Base-by-base conservation (phyloP, 2,329 filamentous ascomycete genomes). In the Pseudocercospora crystallina region DNA sequence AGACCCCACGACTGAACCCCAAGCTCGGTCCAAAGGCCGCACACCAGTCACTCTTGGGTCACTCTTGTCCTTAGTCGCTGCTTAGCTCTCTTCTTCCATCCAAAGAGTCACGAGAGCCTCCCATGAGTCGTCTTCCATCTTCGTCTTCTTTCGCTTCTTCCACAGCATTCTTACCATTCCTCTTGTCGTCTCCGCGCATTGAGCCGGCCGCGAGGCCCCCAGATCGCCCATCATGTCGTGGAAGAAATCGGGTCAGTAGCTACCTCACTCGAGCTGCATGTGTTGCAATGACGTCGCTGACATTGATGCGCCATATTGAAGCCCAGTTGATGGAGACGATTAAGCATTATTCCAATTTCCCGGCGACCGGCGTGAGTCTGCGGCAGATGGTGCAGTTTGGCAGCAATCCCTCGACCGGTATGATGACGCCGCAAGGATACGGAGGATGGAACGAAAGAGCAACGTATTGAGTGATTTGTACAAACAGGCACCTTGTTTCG, bases 381-480 rank as follows among this genome's bases (percentile, higher is more conserved):
- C 84, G 94, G 71, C 94, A 99, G 80, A 99, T 99, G 94, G 92
- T 97, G 52, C 92, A 97, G 73, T 97, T 97, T 72, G 92, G 92
- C 68, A 90, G 96, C 77, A 89, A 85, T 71, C 91, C 92, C 46
- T 96, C 91, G 12, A 89, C 85, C 64, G 90, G 89, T 94, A 77
- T 66, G 80, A 13, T 20, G 15, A 32, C 34, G 26, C 31, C 11
- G 32, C 14, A 34, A 14, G n/a, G 37, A 15, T 12, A 17, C 14
- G 30, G 38, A n/a, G 15, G 39, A 32, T 14, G 37, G 38, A 36
- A 30, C 9, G 26, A 33, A 11, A 42, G 32, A 31, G 2, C 35
- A 44, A 32, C 15, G 13, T 11, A 13, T 36, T 10, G 26, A 15
- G 15, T 13, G 29, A 26, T 26, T 26, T 26, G 20, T 26, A 7